Evolutionary conservation across 805 yeast species (phyloP).

Genomic region (Saccharomycopsis malanga): DNA sequence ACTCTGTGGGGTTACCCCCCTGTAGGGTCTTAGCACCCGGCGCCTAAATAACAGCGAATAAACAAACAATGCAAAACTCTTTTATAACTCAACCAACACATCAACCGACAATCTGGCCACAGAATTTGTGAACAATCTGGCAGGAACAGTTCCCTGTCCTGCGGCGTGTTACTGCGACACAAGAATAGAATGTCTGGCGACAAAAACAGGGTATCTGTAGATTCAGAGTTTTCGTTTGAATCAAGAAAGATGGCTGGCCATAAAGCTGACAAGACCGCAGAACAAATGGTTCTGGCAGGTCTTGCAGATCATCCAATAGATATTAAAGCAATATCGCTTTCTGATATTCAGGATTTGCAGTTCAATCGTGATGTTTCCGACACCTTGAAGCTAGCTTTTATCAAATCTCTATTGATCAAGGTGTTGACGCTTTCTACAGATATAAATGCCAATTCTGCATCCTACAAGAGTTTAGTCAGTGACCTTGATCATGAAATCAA

Average conservation of each 20-base stretch:
- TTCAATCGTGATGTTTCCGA: slow-evolving; percentile 13
- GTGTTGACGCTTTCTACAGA: slow-evolving; percentile 1
- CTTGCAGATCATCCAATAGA: background rate
- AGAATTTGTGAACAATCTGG: too few species aligned
- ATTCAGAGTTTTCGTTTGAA: slow-evolving; percentile 21
- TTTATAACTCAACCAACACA: too few species aligned
- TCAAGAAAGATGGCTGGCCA: slow-evolving; percentile 5
- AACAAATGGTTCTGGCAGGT: background rate
- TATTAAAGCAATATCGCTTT: slow-evolving; percentile 12
- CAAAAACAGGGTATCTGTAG: slow-evolving; percentile 11
- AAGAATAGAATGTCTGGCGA: background rate
- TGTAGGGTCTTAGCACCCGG: too few species aligned
- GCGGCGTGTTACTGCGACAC: too few species aligned
- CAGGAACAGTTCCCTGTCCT: too few species aligned
- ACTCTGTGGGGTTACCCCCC: too few species aligned
- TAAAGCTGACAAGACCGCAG: background rate
- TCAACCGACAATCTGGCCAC: too few species aligned
- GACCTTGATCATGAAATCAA: slow-evolving; percentile 19
- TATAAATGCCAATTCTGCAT: background rate
- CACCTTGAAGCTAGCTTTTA: slow-evolving; percentile 13
- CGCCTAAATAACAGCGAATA: too few species aligned
- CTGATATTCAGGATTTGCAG: slow-evolving; percentile 16
- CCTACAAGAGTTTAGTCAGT: slow-evolving; percentile 7
- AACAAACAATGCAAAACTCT: too few species aligned
- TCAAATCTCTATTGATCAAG: slow-evolving; percentile 20